Percentiles rank a stretch among this genome's conserved stretches.
Conservation (phyloP, 768 basidiomycete genomes). For the Mycena epipterygia region DNA sequence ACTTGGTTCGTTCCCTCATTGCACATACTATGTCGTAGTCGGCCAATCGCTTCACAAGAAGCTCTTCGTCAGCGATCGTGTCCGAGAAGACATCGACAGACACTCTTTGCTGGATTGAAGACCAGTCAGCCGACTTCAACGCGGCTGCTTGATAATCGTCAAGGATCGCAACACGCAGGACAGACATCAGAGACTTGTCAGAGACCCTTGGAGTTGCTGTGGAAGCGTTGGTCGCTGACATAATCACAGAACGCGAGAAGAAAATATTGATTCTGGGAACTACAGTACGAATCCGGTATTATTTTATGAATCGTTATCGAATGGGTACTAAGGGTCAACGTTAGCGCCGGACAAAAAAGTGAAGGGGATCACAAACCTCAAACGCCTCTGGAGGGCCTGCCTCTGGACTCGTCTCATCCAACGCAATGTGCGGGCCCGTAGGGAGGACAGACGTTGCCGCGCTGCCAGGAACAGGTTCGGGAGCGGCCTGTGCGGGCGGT, state of each 20-base stretch:
- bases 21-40: constrained; percentile 71
- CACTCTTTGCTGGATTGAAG: constrained; percentile 51
- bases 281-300: constrained; percentile 33
- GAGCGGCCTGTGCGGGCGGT: constrained; percentile 48
- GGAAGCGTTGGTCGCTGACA: constrained; percentile 10
- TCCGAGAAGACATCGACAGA: constrained; percentile 63
- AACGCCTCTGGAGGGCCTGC: constrained; percentile 84
- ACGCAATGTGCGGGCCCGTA: constrained; percentile 70
- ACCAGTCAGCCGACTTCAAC: constrained; percentile 68
- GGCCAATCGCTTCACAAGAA: constrained; percentile 61
- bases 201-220: not conserved
- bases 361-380: constrained; percentile 71
- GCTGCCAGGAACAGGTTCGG: constrained; percentile 40
- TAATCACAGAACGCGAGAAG: constrained; percentile 16
- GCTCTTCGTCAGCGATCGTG: constrained; percentile 65
- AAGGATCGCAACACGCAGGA: constrained; percentile 64
- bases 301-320: constrained; percentile 73
- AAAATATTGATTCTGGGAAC: constrained; percentile 19
- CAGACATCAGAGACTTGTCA: constrained; percentile 18
- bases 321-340: constrained; percentile 72
- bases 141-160: constrained; percentile 74
- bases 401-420: constrained; percentile 81
- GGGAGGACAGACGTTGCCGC: constrained; percentile 50
- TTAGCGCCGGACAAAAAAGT: constrained; percentile 37
- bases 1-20: constrained; percentile 78